Percentiles rank a stretch among this genome's conserved stretches.
These are phyloP conservation scores for Ilex asprella DNA, from an alignment of 257 asterid genomes.

Conservation along the genomic window DNA sequence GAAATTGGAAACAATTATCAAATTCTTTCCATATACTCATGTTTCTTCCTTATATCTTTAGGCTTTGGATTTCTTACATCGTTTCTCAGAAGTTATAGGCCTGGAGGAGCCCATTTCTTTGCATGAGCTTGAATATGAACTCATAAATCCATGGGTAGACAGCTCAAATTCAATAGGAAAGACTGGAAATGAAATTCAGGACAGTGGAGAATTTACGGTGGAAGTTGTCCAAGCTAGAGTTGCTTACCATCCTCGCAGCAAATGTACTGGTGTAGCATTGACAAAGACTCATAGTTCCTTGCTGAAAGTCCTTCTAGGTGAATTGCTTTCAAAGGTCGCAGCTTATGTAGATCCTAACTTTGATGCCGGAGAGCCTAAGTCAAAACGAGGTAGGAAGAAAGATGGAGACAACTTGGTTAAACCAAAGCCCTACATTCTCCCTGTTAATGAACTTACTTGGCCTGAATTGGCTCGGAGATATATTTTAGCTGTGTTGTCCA, in stretches of 20 bases:
- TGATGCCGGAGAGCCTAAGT: constrained; percentile 70
- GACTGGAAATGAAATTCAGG: constrained; percentile 25
- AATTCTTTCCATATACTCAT: constrained; percentile 17
- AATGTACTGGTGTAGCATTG: constrained; percentile 50
- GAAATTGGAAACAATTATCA: neutral
- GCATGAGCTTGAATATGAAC: constrained; percentile 68
- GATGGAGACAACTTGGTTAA: constrained; percentile 61
- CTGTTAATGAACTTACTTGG: constrained; percentile 89
- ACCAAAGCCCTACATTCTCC: constrained; percentile 60
- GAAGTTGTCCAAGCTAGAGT: constrained; percentile 35
- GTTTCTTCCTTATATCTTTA: constrained; percentile 26
- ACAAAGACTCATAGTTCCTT: constrained; percentile 50
- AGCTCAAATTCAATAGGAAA: constrained; percentile 29
- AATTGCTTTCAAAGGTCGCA: constrained; percentile 75
- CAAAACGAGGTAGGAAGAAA: constrained; percentile 76
- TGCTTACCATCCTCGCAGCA: constrained; percentile 22
- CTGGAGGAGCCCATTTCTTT: constrained; percentile 63
- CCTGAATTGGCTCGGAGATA: constrained; percentile 91
- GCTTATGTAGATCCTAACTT: constrained; percentile 60
- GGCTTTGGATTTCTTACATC: constrained; percentile 85
- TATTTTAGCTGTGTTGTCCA: constrained; percentile 61
- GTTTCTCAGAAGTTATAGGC: constrained; percentile 69
- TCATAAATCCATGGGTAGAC: constrained; percentile 67
- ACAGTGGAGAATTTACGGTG: constrained; percentile 22
- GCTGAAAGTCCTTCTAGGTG: constrained; percentile 63